These are phyloP conservation scores for Pinus tabuliformis DNA, from an alignment of 75 land plant genomes.

Conservation along the genomic window DNA sequence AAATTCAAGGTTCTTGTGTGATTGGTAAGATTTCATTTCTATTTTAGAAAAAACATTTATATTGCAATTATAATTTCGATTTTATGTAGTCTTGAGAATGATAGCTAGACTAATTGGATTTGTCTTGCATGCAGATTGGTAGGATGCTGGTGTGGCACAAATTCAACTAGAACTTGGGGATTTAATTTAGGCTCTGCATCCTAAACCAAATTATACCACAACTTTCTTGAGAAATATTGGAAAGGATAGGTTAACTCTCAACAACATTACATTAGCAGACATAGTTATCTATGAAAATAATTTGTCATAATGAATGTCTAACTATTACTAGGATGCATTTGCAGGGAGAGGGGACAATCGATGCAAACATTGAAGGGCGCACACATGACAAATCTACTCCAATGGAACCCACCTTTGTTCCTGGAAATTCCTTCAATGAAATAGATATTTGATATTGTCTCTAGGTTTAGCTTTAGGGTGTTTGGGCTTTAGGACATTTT, in stretches of 20 bases:
- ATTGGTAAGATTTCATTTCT: not conserved
- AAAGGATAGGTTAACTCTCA: constrained; percentile 28
- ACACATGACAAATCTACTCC: too few species aligned
- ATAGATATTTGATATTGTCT: too few species aligned
- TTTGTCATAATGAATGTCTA: not conserved
- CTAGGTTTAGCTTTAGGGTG: too few species aligned
- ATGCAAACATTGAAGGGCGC: too few species aligned
- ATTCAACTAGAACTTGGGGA: constrained; percentile 71
- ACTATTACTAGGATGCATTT: not conserved
- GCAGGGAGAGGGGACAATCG: too few species aligned
- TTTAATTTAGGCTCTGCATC: constrained; percentile 62
- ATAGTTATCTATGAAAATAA: not conserved
- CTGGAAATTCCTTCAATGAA: too few species aligned
- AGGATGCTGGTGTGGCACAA: constrained; percentile 63
- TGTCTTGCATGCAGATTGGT: constrained; percentile 46
- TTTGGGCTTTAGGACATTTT: too few species aligned
- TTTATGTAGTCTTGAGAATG: not conserved
- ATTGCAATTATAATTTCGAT: not conserved
- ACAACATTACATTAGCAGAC: not conserved
- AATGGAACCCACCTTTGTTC: too few species aligned
- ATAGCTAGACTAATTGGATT: not conserved
- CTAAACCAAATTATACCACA: constrained; percentile 52
- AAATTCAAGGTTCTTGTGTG: constrained; percentile 21
- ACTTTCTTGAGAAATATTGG: constrained; percentile 71
- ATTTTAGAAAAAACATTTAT: not conserved